A percentile compares a stretch with the other conserved stretches of the same genome.
Conservation (phyloP, 805 yeast genomes). For the Cephaloascus fragrans region DNA sequence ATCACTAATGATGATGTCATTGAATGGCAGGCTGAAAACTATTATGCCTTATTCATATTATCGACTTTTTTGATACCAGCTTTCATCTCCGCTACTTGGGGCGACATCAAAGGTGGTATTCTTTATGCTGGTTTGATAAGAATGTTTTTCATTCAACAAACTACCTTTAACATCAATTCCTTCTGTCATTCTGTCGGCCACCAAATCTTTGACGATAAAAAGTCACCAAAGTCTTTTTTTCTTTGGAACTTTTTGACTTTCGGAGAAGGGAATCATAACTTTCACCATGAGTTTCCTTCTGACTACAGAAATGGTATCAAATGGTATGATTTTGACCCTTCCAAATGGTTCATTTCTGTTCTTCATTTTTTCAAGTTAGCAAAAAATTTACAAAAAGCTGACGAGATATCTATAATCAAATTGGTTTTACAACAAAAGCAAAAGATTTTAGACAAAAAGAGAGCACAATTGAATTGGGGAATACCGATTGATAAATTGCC, state of each 20-base stretch:
- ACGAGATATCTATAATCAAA: conserved; percentile 60
- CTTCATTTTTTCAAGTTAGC: conserved; percentile 25
- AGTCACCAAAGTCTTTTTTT: conserved; percentile 64
- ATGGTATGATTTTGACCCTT: conserved; percentile 77
- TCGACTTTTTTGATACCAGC: conserved; percentile 22
- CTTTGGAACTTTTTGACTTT: conserved; percentile 57
- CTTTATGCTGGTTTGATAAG: conserved; percentile 73
- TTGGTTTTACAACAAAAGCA: conserved; percentile 59
- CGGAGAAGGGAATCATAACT: conserved; percentile 90
- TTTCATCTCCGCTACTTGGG: conserved; percentile 14
- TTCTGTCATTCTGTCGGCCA: conserved; percentile 73
- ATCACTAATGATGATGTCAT: conserved; percentile 12
- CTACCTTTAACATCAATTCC: conserved; percentile 69
- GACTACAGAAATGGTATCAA: conserved; percentile 74
- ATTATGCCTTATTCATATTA: conserved; percentile 15
- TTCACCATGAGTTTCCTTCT: conserved; percentile 91
- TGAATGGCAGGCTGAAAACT: conserved; percentile 23
- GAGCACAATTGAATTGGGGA: conserved; percentile 85
- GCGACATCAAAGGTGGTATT: conserved; percentile 11
- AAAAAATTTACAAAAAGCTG: conserved; percentile 33
- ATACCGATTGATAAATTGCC: conserved; percentile 86
- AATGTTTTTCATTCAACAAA: conserved; percentile 67
- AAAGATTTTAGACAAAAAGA: conserved; percentile 63
- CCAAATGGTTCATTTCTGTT: conserved; percentile 61
- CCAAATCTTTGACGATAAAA: conserved; percentile 64